Percentiles rank a stretch among this genome's conserved stretches.
phyloP scores from a whole-genome alignment of 176 grass and related monocot species.

The Saccharum spontaneum region DNA sequence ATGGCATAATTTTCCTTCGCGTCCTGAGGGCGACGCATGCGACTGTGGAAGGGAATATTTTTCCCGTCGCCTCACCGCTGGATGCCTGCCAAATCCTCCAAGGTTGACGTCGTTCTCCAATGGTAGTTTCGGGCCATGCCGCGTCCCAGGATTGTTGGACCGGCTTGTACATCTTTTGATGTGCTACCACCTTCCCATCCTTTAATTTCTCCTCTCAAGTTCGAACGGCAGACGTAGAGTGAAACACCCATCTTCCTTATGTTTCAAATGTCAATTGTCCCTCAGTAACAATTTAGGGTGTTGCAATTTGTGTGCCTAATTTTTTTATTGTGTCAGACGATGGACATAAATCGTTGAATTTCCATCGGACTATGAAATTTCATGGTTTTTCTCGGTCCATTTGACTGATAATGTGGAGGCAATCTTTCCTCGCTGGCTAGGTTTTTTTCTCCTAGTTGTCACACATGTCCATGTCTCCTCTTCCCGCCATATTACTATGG shows the following conservation, averaged over 20 bases:
- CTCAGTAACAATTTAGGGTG: neutral
- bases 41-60: conserved; percentile 13
- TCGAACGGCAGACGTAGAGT: neutral
- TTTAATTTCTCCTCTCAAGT: neutral
- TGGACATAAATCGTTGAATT: neutral
- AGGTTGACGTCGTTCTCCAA: conserved; percentile 22
- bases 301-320: neutral
- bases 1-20: conserved; percentile 16
- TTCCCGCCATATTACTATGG: too few species aligned
- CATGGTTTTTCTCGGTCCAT: neutral
- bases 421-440: neutral
- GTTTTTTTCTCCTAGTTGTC: neutral
- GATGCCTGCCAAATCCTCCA: conserved; percentile 27
- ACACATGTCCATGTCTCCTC: too few species aligned
- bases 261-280: neutral
- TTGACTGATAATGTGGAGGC: neutral
- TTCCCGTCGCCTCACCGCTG: neutral
- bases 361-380: too few species aligned
- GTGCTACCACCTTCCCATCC: neutral
- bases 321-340: neutral
- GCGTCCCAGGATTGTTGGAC: conserved; percentile 22
- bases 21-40: neutral
- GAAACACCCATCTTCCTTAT: neutral
- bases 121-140: conserved; percentile 18
- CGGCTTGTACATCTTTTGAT: neutral